Base-by-base conservation (phyloP, 768 basidiomycete species). In the Boletus eberwhitei region DNA sequence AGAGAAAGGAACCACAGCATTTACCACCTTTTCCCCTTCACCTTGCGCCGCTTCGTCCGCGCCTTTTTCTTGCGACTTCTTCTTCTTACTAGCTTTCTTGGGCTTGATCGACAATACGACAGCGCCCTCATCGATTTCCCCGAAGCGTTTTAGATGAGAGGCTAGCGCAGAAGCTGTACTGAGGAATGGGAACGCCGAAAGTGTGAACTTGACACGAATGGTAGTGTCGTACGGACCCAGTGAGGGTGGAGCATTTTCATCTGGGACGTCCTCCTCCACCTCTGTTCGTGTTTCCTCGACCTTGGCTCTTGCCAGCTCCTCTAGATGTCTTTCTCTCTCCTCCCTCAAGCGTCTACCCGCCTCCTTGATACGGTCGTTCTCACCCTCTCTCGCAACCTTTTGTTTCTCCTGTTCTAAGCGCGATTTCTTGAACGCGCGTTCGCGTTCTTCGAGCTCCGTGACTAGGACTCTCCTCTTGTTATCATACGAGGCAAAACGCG, bases 371-470 rank as follows among this genome's bases (percentile, higher is more conserved):
- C 75, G 77, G 65, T 88, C 88, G 3, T 84, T 84, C 65, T 88
- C 84, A 8, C 79, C 75, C 72, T 79, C 80, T 50, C 75, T 70
- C 42, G 73, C 76, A 4, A 71, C 73, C 64, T 83, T 80, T 58
- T 85, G 81, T 58, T 80, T 76, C 55, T 82, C 77, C 59, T 83
- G 82, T n/a, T 84, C 87, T 48, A 78, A 59, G 48, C 79, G 79
- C 2, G 83, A 76, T 65, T 87, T 88, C 76, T 91, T 93, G 71
- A 86, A 84, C 19, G 79, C 87, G 9, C 82, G 78, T 60, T 93
- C 91, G 34, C 87, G 77, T 61, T 83, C 85, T 66, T 93, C 91
- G 14, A 93, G 77, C 63, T 91, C 90, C 32, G 87, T 85, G 21
- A 90, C 78, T 58, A 93, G 72, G 34, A 68, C 79, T 73, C 87